phyloP scores from a whole-genome alignment of 768 basidiomycete genomes.

The Rhodotorula kratochvilovae region DNA sequence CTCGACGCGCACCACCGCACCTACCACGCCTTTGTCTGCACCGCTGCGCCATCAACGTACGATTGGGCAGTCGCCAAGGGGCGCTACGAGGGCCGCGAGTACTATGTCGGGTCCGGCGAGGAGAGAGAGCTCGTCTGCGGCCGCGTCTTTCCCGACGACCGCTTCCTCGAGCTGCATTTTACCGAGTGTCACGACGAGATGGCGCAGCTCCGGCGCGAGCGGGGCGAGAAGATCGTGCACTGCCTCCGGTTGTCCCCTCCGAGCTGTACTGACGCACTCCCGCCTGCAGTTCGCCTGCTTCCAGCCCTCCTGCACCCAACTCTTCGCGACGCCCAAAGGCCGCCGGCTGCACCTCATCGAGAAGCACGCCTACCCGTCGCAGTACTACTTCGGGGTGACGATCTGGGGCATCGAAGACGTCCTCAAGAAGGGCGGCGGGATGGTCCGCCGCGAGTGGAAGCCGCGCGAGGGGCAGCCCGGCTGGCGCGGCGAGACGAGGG shows the following conservation, averaged over 20 bases:
- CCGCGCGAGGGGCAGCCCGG: constrained; percentile 12
- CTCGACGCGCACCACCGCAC: constrained; percentile 27
- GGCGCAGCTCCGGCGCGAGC: constrained; percentile 18
- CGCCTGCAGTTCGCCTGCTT: constrained; percentile 36
- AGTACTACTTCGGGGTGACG: constrained; percentile 34
- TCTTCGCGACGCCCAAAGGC: constrained; percentile 32
- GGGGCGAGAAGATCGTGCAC: constrained; percentile 40
- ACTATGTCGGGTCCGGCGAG: not conserved
- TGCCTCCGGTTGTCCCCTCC: not conserved
- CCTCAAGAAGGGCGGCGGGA: constrained; percentile 19
- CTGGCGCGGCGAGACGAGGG: not conserved
- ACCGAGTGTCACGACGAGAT: constrained; percentile 41
- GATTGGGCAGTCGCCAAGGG: constrained; percentile 4
- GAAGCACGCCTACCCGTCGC: constrained; percentile 38
- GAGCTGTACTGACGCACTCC: not conserved
- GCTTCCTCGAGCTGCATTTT: constrained; percentile 32
- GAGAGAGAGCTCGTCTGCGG: constrained; percentile 11
- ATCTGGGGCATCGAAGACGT: constrained; percentile 32
- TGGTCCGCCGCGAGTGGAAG: constrained; percentile 34
- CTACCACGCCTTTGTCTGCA: constrained; percentile 34
- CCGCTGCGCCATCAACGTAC: constrained; percentile 9
- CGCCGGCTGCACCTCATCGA: constrained; percentile 41
- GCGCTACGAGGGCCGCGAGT: not conserved
- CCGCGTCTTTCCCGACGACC: constrained; percentile 37
- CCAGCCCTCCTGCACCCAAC: constrained; percentile 4